phyloP scores from a whole-genome alignment of 108 stramenopile species.

The Schizochytrium sp. region DNA sequence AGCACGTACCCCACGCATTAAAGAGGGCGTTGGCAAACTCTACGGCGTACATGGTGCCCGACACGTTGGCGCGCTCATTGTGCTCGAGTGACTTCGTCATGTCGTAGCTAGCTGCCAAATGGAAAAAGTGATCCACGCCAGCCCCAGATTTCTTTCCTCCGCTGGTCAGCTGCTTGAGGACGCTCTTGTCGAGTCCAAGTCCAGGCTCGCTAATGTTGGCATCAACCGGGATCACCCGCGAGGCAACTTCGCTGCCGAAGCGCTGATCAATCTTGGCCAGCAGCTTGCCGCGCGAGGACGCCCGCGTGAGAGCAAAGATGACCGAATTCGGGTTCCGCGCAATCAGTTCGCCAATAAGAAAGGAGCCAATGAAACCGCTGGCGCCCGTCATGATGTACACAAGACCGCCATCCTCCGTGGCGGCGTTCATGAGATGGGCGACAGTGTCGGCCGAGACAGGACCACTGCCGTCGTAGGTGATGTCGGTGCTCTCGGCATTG shows the following conservation, averaged over 20 bases:
- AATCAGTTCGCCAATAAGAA: neutral
- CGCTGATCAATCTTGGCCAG: neutral
- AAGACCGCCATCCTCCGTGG: neutral
- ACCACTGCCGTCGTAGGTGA: neutral
- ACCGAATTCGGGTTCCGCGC: neutral
- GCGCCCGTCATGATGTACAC: neutral
- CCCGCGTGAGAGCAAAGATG: neutral
- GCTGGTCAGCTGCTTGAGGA: neutral
- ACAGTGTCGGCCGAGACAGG: neutral
- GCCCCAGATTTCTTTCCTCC: neutral
- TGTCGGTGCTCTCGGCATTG: neutral
- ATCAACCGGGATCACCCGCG: neutral
- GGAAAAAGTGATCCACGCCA: neutral
- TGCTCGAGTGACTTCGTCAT: neutral
- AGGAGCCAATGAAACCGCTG: neutral
- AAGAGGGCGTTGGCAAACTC: neutral
- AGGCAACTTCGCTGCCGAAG: neutral
- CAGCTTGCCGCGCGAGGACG: neutral
- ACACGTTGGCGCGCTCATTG: neutral
- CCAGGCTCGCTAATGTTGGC: neutral
- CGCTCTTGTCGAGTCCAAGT: neutral
- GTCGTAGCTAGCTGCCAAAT: neutral
- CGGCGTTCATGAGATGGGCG: neutral
- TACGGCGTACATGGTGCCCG: neutral
- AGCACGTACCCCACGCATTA: neutral